A percentile compares a stretch with the other conserved stretches of the same genome.
Evolutionary conservation across 257 asterid species (phyloP).

Genomic region (Capsicum rhomboideum): DNA sequence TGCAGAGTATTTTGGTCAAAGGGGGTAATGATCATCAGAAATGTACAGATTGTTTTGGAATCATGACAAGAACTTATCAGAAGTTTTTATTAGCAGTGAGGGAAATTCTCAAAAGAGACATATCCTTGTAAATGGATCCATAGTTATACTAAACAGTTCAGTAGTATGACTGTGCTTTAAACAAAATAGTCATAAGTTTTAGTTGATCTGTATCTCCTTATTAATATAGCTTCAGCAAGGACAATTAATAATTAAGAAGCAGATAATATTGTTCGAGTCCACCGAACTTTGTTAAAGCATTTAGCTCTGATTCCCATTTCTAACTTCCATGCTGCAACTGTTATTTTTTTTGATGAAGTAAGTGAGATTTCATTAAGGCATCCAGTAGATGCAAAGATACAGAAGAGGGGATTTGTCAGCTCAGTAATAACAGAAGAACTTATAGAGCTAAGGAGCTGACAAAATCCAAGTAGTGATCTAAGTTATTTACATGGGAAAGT

Average conservation of each 20-base stretch:
- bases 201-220: background rate
- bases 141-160: background rate
- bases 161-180: background rate
- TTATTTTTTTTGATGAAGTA: no score
- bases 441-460: no score
- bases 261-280: background rate
- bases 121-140: background rate
- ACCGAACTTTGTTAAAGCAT: background rate
- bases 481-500: no score
- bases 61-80: background rate
- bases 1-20: background rate
- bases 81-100: background rate
- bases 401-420: no score
- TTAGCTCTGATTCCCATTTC: background rate
- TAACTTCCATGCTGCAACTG: background rate
- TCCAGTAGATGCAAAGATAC: no score
- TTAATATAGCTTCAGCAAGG: background rate
- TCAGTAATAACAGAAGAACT: no score
- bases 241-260: background rate
- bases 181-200: background rate
- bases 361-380: no score
- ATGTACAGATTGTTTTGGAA: background rate
- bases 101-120: background rate
- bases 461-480: no score
- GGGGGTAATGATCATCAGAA: background rate